Evolutionary conservation across 331 rosid genomes (phyloP), one percentile per base, ranked within the genome.

Genomic region (Cucumis variabilis): DNA sequence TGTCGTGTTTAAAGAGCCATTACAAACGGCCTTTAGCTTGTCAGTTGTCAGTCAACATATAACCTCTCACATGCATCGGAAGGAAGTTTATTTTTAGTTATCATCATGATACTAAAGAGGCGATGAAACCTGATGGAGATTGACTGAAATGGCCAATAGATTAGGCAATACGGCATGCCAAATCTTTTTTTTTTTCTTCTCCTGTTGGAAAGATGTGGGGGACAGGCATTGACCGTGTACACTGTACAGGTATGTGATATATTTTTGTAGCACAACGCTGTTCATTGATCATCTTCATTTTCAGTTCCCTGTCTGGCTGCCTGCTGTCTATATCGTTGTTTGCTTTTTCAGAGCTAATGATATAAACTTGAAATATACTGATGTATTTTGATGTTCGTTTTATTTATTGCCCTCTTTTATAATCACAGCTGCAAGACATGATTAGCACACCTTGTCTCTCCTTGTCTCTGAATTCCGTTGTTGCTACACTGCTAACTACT

Each of bases 1-100:
- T 96, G 99, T 92, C 89, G 82, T 87, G 98, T 91, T 71, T 91
- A 90, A 85, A 80, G 86, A 83, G 69, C 46, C 84, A 55, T 55
- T 55, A 25, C n/a, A 75, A 27, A 27, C n/a, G 15, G 17, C 84
- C 67, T 50, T 58, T 27, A 16, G 84, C 84, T 79, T 24, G 65
- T 77, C 19, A 79, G 37, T 79, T 24, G 65, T 77, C 19, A 79
- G 37, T 79, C 84, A 15, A 53, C 68, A 55, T 79, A 79, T 53
- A 55, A 53, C 44, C 68, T 79, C 68, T 27, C 11, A 48, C 84
- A 51, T 79, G 14, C 66, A 48, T 16, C 4, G 19, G 7, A 53
- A 80, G 37, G 25, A 24, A 14, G 68, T 80, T 80, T 24, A 53
- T 16, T 51, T 9, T 41, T 78, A 8, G 65, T 78, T 24, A 78